These are phyloP conservation scores for Ganoderma boninense DNA, from an alignment of 1,284 basidiomycete species.

Conservation along the genomic window DNA sequence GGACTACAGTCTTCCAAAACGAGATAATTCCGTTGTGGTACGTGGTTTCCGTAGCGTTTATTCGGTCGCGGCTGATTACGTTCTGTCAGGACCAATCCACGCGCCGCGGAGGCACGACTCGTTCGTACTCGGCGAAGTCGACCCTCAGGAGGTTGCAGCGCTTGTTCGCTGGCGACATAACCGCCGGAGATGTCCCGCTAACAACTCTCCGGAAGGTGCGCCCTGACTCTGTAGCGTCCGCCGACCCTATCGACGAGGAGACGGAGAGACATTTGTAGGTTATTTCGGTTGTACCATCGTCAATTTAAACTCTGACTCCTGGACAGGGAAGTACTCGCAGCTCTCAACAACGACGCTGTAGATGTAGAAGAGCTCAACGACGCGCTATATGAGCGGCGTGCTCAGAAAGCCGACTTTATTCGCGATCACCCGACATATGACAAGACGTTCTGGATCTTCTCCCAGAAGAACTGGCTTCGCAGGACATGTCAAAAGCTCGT, in stretches of 20 bases:
- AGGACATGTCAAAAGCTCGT: conserved; percentile 87
- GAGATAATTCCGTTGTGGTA: conserved; percentile 38
- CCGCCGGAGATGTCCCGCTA: conserved; percentile 68
- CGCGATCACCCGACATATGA: conserved; percentile 91
- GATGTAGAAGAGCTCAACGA: conserved; percentile 65
- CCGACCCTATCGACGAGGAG: conserved; percentile 64
- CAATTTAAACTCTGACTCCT: not conserved
- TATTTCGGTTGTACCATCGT: not conserved
- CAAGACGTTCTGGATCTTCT: conserved; percentile 90
- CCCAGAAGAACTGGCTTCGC: conserved; percentile 82
- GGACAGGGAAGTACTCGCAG: conserved; percentile 72
- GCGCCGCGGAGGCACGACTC: conserved; percentile 39
- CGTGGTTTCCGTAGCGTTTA: not conserved
- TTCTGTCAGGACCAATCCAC: conserved; percentile 24
- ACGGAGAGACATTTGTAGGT: conserved; percentile 77
- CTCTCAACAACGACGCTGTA: conserved; percentile 60
- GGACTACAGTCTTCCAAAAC: conserved; percentile 57
- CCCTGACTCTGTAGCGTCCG: conserved; percentile 50
- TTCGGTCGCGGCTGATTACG: not conserved
- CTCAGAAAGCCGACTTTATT: conserved; percentile 89
- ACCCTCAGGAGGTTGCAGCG: conserved; percentile 69
- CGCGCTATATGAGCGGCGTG: conserved; percentile 76
- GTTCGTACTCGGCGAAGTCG: conserved; percentile 63
- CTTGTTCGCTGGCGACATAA: conserved; percentile 71
- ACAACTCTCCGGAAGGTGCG: conserved; percentile 58